Evolutionary conservation across 2,329 filamentous ascomycete genomes (phyloP), one percentile per base, ranked within the genome.

Genomic region (Penicillium thymicola): DNA sequence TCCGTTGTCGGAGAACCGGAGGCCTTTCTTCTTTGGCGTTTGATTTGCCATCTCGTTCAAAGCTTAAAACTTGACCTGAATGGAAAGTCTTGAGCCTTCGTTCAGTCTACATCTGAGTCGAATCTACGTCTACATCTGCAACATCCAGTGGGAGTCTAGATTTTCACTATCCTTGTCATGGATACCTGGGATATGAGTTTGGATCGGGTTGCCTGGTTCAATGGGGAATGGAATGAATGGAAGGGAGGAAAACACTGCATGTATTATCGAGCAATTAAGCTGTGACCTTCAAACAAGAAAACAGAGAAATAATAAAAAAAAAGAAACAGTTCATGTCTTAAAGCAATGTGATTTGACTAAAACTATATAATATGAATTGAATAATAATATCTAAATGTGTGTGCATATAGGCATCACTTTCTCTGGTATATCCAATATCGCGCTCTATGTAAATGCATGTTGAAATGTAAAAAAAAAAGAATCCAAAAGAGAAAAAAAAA

Each of bases 391-490:
- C 21, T 41, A 53, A 8, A 21, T 46, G 18, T 16, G n/a, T 30
- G n/a, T 41, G 23, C 27, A 51, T 51, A 38, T 45, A n/a, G 30
- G 36, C 21, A 13, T 8, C 28, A 18, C 18, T n/a, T 40, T 21
- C 21, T 21, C 28, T 8, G 18, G 27, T 49, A 27, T 49, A 44
- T 40, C 21, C n/a, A 27, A 30, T 32, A 30, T 13, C 30, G 51
- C 55, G 62, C 62, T 59, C 57, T 52, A 57, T 64, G 57, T 61
- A 65, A 64, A 65, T 65, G 63, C 60, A 63, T 21, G 56, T 55
- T 46, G 57, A 56, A 51, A 50, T 37, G 21, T 30, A 10, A 28
- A 6, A 42, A 45, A 1, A 4, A 46, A 18, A 44, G n/a, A n/a
- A 16, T 34, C 32, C 14, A 11, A 11, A 18, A 9, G 38, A 52